Percentiles rank a stretch among this genome's conserved stretches.
These are phyloP conservation scores for Ophiostoma piceae DNA, from an alignment of 2,329 filamentous ascomycete species.

Conservation along the genomic window DNA sequence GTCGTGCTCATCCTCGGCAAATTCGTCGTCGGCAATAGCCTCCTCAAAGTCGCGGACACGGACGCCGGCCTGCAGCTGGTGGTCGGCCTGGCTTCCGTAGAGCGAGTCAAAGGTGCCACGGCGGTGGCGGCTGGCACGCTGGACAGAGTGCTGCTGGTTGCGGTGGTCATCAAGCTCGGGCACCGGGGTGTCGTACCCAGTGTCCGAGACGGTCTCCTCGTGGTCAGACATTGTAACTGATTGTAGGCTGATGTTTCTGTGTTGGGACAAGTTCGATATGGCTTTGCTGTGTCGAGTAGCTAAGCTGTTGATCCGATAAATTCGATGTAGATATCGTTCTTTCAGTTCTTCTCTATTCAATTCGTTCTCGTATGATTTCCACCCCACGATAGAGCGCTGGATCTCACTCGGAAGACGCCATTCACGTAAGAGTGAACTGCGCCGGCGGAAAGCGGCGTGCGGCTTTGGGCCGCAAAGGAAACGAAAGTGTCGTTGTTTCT, in stretches of 20 bases:
- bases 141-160: constrained; percentile 56
- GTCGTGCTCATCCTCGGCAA: constrained; percentile 42
- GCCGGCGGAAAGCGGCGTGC: constrained; percentile 29
- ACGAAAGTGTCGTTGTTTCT: constrained; percentile 20
- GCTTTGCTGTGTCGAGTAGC: neutral
- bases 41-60: constrained; percentile 78
- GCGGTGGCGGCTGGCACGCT: constrained; percentile 55
- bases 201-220: constrained; percentile 54
- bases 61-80: constrained; percentile 36
- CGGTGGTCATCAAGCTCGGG: constrained; percentile 86
- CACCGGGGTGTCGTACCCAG: constrained; percentile 67
- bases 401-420: constrained; percentile 27
- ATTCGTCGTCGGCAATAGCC: constrained; percentile 73
- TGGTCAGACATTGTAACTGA: constrained; percentile 56
- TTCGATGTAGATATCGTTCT: constrained; percentile 8
- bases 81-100: constrained; percentile 41
- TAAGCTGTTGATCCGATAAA: neutral
- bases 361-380: constrained; percentile 18
- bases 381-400: constrained; percentile 26
- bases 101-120: constrained; percentile 71
- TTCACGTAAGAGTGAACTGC: constrained; percentile 25
- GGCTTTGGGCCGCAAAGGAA: constrained; percentile 26
- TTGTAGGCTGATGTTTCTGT: constrained; percentile 4
- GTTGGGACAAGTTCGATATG: constrained; percentile 3
- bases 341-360: neutral